These are phyloP conservation scores for Anisogramma anomala DNA, from an alignment of 2,329 filamentous ascomycete genomes.

Conservation along the genomic window DNA sequence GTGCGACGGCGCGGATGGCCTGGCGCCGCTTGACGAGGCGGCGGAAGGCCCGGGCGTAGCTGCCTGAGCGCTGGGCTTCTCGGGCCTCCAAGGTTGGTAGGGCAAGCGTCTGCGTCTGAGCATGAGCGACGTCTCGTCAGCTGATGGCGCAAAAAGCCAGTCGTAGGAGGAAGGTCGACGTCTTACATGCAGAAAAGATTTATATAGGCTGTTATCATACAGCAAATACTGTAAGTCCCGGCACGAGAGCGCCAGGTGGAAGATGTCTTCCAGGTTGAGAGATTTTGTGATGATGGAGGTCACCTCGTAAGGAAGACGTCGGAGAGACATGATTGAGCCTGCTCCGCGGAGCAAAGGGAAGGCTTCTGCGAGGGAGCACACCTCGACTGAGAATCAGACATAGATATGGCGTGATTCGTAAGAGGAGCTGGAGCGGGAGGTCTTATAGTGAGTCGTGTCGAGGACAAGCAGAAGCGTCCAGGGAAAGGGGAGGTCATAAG, in stretches of 20 bases:
- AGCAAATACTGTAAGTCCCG: conserved; percentile 39
- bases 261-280: conserved; percentile 46
- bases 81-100: too few relatives aligned
- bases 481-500: too few relatives aligned
- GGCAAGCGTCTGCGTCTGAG: too few relatives aligned
- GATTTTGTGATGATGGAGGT: conserved; percentile 43
- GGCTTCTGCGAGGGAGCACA: background rate
- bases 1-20: conserved; percentile 48
- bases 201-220: conserved; percentile 44
- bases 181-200: conserved; percentile 45
- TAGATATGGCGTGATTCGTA: background rate
- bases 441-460: too few relatives aligned
- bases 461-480: too few relatives aligned
- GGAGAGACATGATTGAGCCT: conserved; percentile 22
- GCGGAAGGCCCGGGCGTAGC: conserved; percentile 45
- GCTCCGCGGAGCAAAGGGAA: conserved; percentile 4
- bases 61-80: conserved; percentile 23
- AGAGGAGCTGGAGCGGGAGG: too few relatives aligned
- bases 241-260: conserved; percentile 43
- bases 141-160: conserved; percentile 48
- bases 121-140: conserved; percentile 21
- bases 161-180: conserved; percentile 7
- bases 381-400: background rate
- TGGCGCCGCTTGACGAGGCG: conserved; percentile 48
- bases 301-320: conserved; percentile 50